Evolutionary conservation across 2,329 filamentous ascomycete species (phyloP), one percentile per base, ranked within the genome.

Genomic region (Diplodia seriata): DNA sequence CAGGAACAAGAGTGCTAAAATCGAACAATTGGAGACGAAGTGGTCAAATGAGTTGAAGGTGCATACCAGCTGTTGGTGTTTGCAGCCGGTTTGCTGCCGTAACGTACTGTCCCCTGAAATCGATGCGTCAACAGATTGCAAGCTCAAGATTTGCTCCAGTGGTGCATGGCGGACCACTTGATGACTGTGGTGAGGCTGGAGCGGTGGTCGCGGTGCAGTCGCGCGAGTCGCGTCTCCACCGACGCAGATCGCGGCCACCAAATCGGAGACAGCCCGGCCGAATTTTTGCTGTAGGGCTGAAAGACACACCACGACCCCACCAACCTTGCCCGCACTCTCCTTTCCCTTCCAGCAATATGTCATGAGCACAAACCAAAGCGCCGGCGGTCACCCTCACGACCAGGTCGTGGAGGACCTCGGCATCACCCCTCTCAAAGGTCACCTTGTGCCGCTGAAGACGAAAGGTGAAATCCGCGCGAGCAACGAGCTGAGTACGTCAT

Each of bases 381-480:
- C 57, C 61, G 31, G 6, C 61, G 54, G 59, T 36, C 47, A 31
- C 26, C 31, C 50, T 5, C 33, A 51, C 50, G 50, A 50, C 33
- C 26, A 53, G 18, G 23, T 68, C 49, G 29, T 57, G 23, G 40
- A 20, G 40, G 43, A 36, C 43, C 56, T 67, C 33, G 65, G 29
- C 55, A 43, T 72, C 43, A 57, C 56, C 8, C 70, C 72, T 23
- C 65, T 57, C 43, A 29, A 26, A 31, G 72, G 72, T 47, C 68
- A 57, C 5, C 76, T 79, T 23, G 73, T 76, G 59, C 77, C 82
- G 50, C 74, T 85, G 69, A 81, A 80, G 73, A 84, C 83, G 63
- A 83, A 82, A 71, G 83, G 83, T 70, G 83, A 85, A 73, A 81
- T 82, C 70, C 81, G 81, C 66, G 81, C 82, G 68, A 79, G 78